Evolutionary conservation across 495 filamentous ascomycete genomes (phyloP), one percentile per base, ranked within the genome.

Genomic region (Cairneyella variabilis): DNA sequence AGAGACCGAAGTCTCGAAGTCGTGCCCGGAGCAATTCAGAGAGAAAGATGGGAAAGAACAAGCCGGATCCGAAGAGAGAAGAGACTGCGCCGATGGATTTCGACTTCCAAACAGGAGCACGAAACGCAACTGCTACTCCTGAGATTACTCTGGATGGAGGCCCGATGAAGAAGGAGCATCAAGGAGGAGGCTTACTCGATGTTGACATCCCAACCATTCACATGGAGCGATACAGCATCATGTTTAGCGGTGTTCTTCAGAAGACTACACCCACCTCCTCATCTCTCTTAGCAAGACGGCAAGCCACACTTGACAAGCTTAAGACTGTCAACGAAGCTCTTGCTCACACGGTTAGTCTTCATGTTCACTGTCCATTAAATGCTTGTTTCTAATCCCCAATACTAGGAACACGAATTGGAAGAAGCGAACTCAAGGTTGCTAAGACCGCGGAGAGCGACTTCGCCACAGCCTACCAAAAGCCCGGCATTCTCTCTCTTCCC

Each of bases 151-250:
- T 64, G 11, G 61, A 64, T 34, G 55, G 54, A 21, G 26, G 26
- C 3, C 48, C 49, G 32, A 18, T 60, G 9, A 6, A 32, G 28
- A 32, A 32, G 14, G 28, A 32, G 14, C 14, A 32, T 32, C 28
- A 45, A 20, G n/a, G 4, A 12, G 47, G 48, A 28, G 60, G 39
- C 27, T 62, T 78, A 12, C 70, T 97, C 28, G 76, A 90, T 50
- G 79, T 97, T 6, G 82, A 93, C 28, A 95, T 97, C 32, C 92
- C 92, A 0, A 74, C 77, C 28, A 76, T 88, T 36, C 74, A 89
- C 46, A 75, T 97, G 75, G 92, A 96, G 64, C 76, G 92, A 20
- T 97, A 96, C 57, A 95, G 89, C 53, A 80, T 97, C 45, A 97
- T 97, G 92, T 97, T 97, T 67, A 80, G 85, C 41, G 83, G 78